phyloP scores from a whole-genome alignment of 768 basidiomycete species.

The Thelephora ganbajun region DNA sequence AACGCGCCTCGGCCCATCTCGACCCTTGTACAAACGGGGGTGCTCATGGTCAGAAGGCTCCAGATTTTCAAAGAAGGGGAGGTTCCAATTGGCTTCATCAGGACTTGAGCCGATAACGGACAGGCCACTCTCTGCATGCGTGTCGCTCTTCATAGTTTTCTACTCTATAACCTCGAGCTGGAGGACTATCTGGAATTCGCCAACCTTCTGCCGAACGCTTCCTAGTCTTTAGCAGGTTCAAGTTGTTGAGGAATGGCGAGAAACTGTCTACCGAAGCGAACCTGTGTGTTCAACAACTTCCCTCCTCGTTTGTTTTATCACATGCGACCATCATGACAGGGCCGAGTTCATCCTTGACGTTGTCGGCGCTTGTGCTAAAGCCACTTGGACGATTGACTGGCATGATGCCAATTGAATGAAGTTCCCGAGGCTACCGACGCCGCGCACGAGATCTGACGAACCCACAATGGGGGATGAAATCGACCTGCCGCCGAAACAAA shows the following conservation, averaged over 20 bases:
- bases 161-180: not conserved
- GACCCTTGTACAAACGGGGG: conserved; percentile 21
- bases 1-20: conserved; percentile 31
- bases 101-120: conserved; percentile 63
- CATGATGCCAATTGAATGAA: conserved; percentile 31
- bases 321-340: conserved; percentile 11
- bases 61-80: conserved; percentile 23
- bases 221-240: conserved; percentile 66
- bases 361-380: conserved; percentile 43
- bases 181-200: conserved; percentile 16
- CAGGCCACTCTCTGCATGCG: conserved; percentile 87
- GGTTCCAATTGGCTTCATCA: conserved; percentile 50
- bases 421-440: conserved; percentile 23
- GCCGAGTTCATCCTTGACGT: conserved; percentile 36
- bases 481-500: conserved; percentile 12
- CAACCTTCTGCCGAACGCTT: conserved; percentile 80
- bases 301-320: not conserved
- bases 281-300: conserved; percentile 26
- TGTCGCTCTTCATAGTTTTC: conserved; percentile 11
- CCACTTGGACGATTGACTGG: conserved; percentile 33
- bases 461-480: conserved; percentile 25
- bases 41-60: conserved; percentile 20
- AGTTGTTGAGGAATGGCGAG: conserved; percentile 71
- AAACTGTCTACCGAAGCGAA: conserved; percentile 59
- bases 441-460: conserved; percentile 26